A percentile compares a stretch with the other conserved stretches of the same genome.
These are phyloP conservation scores for Hyphochytrium catenoides DNA, from an alignment of 352 stramenopile species.

Conservation along the genomic window DNA sequence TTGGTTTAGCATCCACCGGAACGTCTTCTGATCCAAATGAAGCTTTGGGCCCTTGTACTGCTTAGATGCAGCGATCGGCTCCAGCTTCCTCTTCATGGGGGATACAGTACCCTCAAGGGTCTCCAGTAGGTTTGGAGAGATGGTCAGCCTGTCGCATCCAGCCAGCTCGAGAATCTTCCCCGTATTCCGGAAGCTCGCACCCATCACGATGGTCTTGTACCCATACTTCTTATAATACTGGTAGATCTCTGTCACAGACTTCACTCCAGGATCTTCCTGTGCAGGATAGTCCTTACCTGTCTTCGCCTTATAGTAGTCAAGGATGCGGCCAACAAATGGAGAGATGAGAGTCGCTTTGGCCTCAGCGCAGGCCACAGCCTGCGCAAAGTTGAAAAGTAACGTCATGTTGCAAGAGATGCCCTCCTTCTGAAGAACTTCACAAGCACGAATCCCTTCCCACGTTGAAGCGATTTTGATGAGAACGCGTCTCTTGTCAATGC, in stretches of 20 bases:
- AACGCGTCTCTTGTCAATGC: constrained; percentile 82
- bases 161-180: constrained; percentile 91
- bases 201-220: constrained; percentile 87
- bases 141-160: constrained; percentile 92
- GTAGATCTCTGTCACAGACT: constrained; percentile 90
- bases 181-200: constrained; percentile 79
- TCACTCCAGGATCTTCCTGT: constrained; percentile 87
- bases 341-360: constrained; percentile 85
- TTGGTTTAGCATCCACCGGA: constrained; percentile 93
- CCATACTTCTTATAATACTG: constrained; percentile 96
- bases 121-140: constrained; percentile 81
- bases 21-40: constrained; percentile 75
- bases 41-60: constrained; percentile 46
- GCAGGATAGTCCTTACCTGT: constrained; percentile 73
- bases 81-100: constrained; percentile 53
- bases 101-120: constrained; percentile 49
- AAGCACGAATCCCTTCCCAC: constrained; percentile 91
- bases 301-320: constrained; percentile 92
- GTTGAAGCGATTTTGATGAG: constrained; percentile 95
- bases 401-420: constrained; percentile 98
- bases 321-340: constrained; percentile 84
- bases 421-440: constrained; percentile 82
- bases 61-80: constrained; percentile 30
- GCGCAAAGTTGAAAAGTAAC: constrained; percentile 89
- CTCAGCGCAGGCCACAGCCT: constrained; percentile 85